A percentile compares a stretch with the other conserved stretches of the same genome.
Evolutionary conservation across 768 basidiomycete genomes (phyloP).

Genomic region (Lactarius hengduanensis): DNA sequence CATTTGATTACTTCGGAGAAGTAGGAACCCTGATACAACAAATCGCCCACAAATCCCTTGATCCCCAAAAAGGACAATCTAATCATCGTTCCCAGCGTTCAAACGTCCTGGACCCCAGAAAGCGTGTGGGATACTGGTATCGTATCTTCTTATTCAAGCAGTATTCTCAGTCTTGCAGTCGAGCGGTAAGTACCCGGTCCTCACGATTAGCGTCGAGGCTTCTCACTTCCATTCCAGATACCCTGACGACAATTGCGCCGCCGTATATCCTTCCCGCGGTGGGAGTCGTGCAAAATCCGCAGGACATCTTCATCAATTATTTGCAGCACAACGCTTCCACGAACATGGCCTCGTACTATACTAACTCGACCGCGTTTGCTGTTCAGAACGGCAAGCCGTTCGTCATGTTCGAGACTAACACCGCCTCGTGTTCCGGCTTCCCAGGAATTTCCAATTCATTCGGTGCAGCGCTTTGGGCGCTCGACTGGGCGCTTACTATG

Average conservation of each 20-base stretch:
- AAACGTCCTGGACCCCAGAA: constrained; percentile 21
- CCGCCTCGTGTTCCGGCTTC: constrained; percentile 52
- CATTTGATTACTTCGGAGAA: constrained; percentile 39
- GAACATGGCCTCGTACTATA: constrained; percentile 51
- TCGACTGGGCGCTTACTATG: constrained; percentile 54
- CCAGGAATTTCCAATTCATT: constrained; percentile 57
- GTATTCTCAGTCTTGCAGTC: constrained; percentile 19
- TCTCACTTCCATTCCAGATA: constrained; percentile 42
- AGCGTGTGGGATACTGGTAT: constrained; percentile 27
- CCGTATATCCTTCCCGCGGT: constrained; percentile 43
- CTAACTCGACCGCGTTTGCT: constrained; percentile 45
- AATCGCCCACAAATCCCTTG: constrained; percentile 11
- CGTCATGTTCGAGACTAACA: constrained; percentile 59
- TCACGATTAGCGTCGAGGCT: background rate
- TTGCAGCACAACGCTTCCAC: constrained; percentile 59
- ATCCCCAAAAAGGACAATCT: constrained; percentile 19
- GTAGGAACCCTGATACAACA: constrained; percentile 23
- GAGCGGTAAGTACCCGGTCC: constrained; percentile 21
- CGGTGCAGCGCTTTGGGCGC: constrained; percentile 50
- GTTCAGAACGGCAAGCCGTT: constrained; percentile 43
- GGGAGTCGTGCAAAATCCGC: constrained; percentile 39
- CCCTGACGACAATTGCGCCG: constrained; percentile 61
- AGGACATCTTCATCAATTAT: constrained; percentile 52
- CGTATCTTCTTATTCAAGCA: constrained; percentile 10
- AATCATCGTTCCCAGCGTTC: constrained; percentile 25